A percentile compares a stretch with the other conserved stretches of the same genome.
Conservation (phyloP, 2,329 filamentous ascomycete genomes). For the Neonectria coccinea region DNA sequence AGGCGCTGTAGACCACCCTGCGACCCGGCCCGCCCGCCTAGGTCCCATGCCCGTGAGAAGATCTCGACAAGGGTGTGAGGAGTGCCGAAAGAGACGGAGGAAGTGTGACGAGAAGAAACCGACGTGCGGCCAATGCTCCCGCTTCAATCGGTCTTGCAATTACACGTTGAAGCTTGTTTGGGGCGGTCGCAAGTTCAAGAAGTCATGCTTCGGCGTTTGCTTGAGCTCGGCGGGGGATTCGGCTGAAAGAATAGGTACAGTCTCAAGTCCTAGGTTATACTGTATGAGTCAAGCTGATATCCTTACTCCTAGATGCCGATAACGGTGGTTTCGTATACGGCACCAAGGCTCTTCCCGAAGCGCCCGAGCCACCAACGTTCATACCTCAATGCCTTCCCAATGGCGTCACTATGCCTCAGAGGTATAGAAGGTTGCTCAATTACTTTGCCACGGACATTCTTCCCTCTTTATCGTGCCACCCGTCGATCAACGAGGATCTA, state of each 20-base stretch:
- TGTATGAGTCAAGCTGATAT: not conserved
- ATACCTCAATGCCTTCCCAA: slow-evolving; percentile 42
- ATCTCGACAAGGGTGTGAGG: slow-evolving; percentile 46
- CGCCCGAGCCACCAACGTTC: not conserved
- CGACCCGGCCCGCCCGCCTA: not conserved
- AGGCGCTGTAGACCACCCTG: not conserved
- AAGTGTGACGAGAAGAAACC: slow-evolving; percentile 47
- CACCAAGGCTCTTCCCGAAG: not conserved
- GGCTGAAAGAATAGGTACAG: not conserved
- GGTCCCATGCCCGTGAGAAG: slow-evolving; percentile 38
- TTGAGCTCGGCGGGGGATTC: not conserved
- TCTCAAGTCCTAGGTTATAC: not conserved
- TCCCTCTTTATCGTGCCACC: slow-evolving; percentile 44
- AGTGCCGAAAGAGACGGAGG: slow-evolving; percentile 44
- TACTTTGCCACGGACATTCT: slow-evolving; percentile 45
- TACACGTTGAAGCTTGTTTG: slow-evolving; percentile 45
- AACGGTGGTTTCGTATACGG: slow-evolving; percentile 11
- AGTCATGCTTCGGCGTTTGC: slow-evolving; percentile 9
- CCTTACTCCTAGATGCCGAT: slow-evolving; percentile 7
- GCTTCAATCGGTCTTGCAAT: slow-evolving; percentile 33
- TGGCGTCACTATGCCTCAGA: slow-evolving; percentile 35
- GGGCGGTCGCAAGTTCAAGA: slow-evolving; percentile 29
- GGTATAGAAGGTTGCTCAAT: slow-evolving; percentile 39
- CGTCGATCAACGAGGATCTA: slow-evolving; percentile 44
- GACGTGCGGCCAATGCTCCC: slow-evolving; percentile 39